Percentiles rank a stretch among this genome's conserved stretches.
Evolutionary conservation across 2,329 filamentous ascomycete species (phyloP).

Genomic region (Aureobasidium uvarum): DNA sequence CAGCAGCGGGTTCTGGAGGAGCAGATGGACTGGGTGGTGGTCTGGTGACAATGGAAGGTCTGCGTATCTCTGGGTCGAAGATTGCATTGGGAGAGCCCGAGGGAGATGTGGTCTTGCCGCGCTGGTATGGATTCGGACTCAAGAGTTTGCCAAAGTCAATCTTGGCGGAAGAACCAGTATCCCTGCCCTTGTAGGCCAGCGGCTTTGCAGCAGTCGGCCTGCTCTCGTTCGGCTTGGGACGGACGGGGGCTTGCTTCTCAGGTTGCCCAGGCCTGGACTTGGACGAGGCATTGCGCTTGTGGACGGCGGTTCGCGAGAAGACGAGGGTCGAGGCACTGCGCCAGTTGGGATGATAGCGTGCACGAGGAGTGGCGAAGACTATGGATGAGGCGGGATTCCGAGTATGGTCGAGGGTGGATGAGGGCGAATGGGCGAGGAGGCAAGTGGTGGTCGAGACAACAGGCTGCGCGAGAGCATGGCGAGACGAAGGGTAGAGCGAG

Average conservation of each 20-base stretch:
- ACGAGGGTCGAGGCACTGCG: neutral
- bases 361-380: neutral
- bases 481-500: constrained; percentile 1
- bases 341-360: constrained; percentile 5
- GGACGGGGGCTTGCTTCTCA: neutral
- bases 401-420: neutral
- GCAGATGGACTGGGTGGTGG: neutral
- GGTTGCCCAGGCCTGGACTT: neutral
- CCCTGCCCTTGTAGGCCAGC: constrained; percentile 7
- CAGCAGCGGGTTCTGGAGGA: neutral
- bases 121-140: neutral
- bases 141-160: neutral
- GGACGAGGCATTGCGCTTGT: constrained; percentile 16
- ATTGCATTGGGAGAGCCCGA: constrained; percentile 10
- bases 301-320: neutral
- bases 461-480: constrained; percentile 7
- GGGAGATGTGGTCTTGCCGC: neutral
- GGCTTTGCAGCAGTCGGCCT: neutral
- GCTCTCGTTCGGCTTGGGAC: neutral
- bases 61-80: constrained; percentile 2
- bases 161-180: neutral
- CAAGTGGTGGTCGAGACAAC: too few species aligned
- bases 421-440: neutral
- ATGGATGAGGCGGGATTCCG: neutral
- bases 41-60: neutral